These are phyloP conservation scores for Termitomyces sp. DNA, from an alignment of 768 basidiomycete genomes.

Conservation along the genomic window DNA sequence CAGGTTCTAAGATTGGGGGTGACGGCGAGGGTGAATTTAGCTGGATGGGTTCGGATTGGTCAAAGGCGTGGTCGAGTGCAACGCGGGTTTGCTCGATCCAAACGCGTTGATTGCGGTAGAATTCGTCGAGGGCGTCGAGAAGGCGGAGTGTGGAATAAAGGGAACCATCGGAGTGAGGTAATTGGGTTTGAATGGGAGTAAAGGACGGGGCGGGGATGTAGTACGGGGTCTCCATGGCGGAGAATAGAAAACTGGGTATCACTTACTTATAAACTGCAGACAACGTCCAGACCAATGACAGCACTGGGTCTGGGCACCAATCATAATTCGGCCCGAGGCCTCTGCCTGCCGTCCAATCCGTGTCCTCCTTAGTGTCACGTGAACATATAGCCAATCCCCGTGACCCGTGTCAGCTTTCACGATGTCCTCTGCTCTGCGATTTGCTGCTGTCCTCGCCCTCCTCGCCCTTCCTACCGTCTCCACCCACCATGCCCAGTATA, in stretches of 20 bases:
- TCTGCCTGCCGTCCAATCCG: slow-evolving; percentile 9
- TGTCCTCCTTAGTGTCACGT: slow-evolving; percentile 7
- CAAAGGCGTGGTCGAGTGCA: slow-evolving; percentile 33
- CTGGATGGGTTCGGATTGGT: neutral
- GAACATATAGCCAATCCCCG: neutral
- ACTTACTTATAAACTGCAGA: slow-evolving; percentile 11
- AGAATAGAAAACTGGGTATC: neutral
- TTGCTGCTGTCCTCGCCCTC: slow-evolving; percentile 7
- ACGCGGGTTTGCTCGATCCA: slow-evolving; percentile 68
- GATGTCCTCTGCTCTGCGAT: slow-evolving; percentile 4
- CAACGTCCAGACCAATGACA: slow-evolving; percentile 18
- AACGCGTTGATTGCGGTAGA: slow-evolving; percentile 66
- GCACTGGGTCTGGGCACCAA: neutral
- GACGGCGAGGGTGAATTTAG: slow-evolving; percentile 2
- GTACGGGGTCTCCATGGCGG: neutral
- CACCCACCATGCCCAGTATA: slow-evolving; percentile 16
- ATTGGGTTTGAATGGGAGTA: slow-evolving; percentile 24
- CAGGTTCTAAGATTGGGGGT: slow-evolving; percentile 8
- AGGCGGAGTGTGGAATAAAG: slow-evolving; percentile 47
- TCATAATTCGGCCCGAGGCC: slow-evolving; percentile 5
- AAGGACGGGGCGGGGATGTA: slow-evolving; percentile 24
- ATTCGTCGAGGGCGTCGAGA: slow-evolving; percentile 58
- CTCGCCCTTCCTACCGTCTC: slow-evolving; percentile 5
- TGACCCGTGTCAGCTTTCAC: neutral
- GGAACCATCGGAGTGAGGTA: slow-evolving; percentile 21